These are phyloP conservation scores for Lunasporangiospora selenospora DNA, from an alignment of 192 early-diverging fungal genomes.

Conservation along the genomic window DNA sequence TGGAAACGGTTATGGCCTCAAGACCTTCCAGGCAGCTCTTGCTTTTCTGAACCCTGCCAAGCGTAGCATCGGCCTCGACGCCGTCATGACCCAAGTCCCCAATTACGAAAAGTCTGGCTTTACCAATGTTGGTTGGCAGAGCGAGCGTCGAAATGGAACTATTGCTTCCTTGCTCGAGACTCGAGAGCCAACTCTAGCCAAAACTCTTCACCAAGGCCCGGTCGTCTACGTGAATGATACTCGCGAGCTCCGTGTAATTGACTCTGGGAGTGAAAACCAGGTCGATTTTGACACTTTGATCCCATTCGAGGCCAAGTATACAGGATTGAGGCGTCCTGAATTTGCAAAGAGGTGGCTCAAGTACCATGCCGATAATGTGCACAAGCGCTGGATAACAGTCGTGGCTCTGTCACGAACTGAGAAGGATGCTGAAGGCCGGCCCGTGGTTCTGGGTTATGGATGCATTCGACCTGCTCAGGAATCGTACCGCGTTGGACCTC, in stretches of 20 bases:
- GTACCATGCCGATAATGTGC: conserved; percentile 14
- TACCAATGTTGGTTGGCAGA: conserved; percentile 7
- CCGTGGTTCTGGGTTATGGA: conserved; percentile 21
- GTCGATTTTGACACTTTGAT: conserved; percentile 19
- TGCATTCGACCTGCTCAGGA: conserved; percentile 38
- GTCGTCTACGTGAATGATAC: neutral
- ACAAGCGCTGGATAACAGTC: conserved; percentile 14
- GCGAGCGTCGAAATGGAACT: conserved; percentile 30
- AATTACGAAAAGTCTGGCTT: conserved; percentile 41
- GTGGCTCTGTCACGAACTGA: conserved; percentile 12
- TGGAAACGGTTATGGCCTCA: conserved; percentile 22
- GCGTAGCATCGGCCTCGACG: conserved; percentile 23
- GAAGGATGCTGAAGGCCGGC: conserved; percentile 5
- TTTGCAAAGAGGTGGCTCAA: conserved; percentile 21
- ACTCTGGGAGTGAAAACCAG: neutral
- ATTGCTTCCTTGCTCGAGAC: neutral
- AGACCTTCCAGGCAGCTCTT: neutral
- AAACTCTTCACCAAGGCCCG: neutral
- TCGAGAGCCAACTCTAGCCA: conserved; percentile 7
- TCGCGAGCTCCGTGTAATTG: no score
- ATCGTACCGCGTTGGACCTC: conserved; percentile 42
- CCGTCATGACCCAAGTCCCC: conserved; percentile 21
- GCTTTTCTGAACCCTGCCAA: neutral
- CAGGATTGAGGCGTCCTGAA: conserved; percentile 26
- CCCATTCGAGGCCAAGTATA: conserved; percentile 8